phyloP scores from a whole-genome alignment of 2,329 filamentous ascomycete genomes.

The Chaetomium sp. region DNA sequence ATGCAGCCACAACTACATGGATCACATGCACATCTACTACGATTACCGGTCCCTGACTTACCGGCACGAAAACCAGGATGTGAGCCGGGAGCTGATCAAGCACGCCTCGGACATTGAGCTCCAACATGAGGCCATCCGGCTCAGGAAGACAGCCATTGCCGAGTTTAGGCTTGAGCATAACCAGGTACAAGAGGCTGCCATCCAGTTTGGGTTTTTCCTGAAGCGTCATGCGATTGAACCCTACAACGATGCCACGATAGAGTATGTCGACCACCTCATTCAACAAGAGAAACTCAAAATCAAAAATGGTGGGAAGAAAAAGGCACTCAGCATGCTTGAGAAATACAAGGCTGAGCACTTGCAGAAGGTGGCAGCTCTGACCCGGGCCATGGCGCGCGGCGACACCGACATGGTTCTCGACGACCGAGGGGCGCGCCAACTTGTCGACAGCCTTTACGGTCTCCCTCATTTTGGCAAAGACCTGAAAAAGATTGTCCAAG shows the following conservation, averaged over 20 bases:
- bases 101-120: conserved; percentile 33
- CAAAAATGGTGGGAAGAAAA: conserved; percentile 1
- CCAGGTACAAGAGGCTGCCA: conserved; percentile 41
- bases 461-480: conserved; percentile 6
- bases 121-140: conserved; percentile 35
- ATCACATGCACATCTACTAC: conserved; percentile 27
- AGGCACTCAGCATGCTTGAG: neutral
- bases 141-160: conserved; percentile 31
- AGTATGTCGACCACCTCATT: conserved; percentile 45
- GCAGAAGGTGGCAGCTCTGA: neutral
- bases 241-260: conserved; percentile 46
- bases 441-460: neutral
- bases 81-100: conserved; percentile 34
- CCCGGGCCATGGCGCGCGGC: neutral
- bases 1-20: conserved; percentile 43
- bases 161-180: conserved; percentile 41
- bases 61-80: conserved; percentile 34
- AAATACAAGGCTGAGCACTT: neutral
- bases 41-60: conserved; percentile 34
- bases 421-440: conserved; percentile 5
- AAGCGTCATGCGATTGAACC: conserved; percentile 43
- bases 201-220: conserved; percentile 45
- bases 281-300: conserved; percentile 39
- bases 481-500: neutral
- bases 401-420: neutral